Percentiles rank a stretch among this genome's conserved stretches.
Evolutionary conservation across 345 rosid species (phyloP).

Genomic region (Aquilaria malaccensis): DNA sequence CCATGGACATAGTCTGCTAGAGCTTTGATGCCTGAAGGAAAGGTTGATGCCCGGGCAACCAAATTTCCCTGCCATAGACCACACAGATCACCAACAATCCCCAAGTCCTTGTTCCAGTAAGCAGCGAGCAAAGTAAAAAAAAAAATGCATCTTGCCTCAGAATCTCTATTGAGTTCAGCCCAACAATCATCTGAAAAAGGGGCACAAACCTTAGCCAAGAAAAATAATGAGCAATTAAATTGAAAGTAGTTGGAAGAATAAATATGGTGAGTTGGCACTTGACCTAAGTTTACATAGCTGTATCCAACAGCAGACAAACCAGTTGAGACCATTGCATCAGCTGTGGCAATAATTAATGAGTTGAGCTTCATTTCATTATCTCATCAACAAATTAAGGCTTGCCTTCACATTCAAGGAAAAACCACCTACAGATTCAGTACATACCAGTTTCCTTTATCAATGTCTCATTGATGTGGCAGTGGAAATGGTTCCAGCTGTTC

Average conservation of each 20-base stretch:
- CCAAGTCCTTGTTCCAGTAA: not conserved
- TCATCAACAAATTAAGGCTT: not conserved
- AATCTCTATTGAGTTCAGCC: constrained; percentile 20
- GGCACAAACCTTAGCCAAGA: not conserved
- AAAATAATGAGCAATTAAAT: not conserved
- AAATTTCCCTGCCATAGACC: constrained; percentile 16
- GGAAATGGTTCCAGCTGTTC: constrained; percentile 59
- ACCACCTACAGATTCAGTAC: not conserved
- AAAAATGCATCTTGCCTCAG: not conserved
- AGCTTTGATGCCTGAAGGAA: constrained; percentile 34
- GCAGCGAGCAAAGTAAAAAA: not conserved
- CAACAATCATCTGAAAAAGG: constrained; percentile 23
- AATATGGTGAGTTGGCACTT: not conserved
- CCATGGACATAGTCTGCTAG: constrained; percentile 32
- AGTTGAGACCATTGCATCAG: constrained; percentile 44
- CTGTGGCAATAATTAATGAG: constrained; percentile 13
- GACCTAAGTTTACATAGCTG: constrained; percentile 23
- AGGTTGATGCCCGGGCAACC: constrained; percentile 16
- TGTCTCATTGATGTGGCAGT: constrained; percentile 34
- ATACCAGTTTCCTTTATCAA: constrained; percentile 45
- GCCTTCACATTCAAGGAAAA: not conserved
- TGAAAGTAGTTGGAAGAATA: not conserved
- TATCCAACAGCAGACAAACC: constrained; percentile 33
- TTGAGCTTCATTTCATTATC: not conserved
- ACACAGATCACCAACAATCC: not conserved